A percentile compares a stretch with the other conserved stretches of the same genome.
Evolutionary conservation across 2,329 filamentous ascomycete species (phyloP).

Genomic region (Sarocladium oryzae): DNA sequence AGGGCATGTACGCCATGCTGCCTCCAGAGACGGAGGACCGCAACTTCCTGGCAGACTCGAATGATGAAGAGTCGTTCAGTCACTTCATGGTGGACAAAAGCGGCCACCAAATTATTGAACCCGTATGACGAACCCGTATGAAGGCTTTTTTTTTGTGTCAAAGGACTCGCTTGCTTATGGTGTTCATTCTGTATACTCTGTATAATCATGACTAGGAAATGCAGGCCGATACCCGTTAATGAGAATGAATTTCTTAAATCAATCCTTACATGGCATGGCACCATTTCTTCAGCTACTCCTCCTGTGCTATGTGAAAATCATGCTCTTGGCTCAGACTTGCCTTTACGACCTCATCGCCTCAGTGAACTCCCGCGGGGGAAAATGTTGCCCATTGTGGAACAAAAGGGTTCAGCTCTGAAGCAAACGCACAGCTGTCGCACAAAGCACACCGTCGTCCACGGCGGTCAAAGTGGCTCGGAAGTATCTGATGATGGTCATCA

Average conservation of each 20-base stretch:
- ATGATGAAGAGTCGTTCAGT: slow-evolving; percentile 37
- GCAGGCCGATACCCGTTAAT: not conserved
- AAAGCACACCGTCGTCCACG: not conserved
- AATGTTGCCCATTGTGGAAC: not conserved
- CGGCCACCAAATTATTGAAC: slow-evolving; percentile 29
- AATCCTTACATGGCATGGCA: no score
- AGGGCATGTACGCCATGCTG: slow-evolving; percentile 33
- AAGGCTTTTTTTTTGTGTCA: no score
- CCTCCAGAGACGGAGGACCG: slow-evolving; percentile 31
- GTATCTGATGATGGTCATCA: slow-evolving; percentile 69
- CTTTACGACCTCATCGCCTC: slow-evolving; percentile 50
- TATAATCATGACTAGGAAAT: not conserved
- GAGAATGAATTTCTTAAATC: not conserved
- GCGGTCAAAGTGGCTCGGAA: slow-evolving; percentile 50
- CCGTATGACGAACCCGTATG: no score
- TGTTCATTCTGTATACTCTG: not conserved
- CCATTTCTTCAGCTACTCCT: no score
- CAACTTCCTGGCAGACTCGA: slow-evolving; percentile 29
- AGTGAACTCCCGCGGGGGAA: slow-evolving; percentile 12
- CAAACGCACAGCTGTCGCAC: slow-evolving; percentile 40
- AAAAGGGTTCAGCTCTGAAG: slow-evolving; percentile 38
- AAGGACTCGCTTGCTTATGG: not conserved
- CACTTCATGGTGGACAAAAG: slow-evolving; percentile 33
- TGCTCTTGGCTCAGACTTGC: slow-evolving; percentile 54
- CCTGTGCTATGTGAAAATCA: no score